Percentiles rank a stretch among this genome's conserved stretches.
phyloP scores from a whole-genome alignment of 2,329 filamentous ascomycete species.

The Tolypocladium tundrense region DNA sequence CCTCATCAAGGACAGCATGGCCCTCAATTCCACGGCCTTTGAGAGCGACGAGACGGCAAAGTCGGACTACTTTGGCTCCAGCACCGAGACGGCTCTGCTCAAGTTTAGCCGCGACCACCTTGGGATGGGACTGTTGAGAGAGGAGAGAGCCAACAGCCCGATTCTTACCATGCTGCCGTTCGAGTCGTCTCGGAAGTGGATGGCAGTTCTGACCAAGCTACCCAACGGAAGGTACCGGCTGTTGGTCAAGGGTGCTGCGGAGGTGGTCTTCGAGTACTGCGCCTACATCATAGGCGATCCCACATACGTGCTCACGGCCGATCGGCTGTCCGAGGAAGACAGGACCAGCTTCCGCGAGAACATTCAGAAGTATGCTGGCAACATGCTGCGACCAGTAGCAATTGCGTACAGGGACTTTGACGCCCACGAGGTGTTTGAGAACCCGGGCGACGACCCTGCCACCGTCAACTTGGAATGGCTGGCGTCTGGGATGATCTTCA shows the following conservation, averaged over 20 bases:
- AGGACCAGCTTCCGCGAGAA: slow-evolving; percentile 20
- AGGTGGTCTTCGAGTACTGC: slow-evolving; percentile 40
- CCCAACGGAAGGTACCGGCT: slow-evolving; percentile 35
- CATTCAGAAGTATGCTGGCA: slow-evolving; percentile 46
- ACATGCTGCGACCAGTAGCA: slow-evolving; percentile 65
- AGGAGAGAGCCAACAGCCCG: slow-evolving; percentile 35
- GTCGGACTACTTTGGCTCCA: slow-evolving; percentile 39
- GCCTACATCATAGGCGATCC: slow-evolving; percentile 34
- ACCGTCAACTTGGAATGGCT: slow-evolving; percentile 26
- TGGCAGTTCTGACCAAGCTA: slow-evolving; percentile 43
- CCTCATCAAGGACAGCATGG: slow-evolving; percentile 28
- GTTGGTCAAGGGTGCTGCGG: slow-evolving; percentile 47
- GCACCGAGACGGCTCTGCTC: slow-evolving; percentile 44
- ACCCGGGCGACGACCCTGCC: slow-evolving; percentile 23
- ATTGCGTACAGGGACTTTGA: slow-evolving; percentile 66
- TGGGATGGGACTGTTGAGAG: slow-evolving; percentile 31
- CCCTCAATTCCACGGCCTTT: slow-evolving; percentile 43
- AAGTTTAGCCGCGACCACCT: slow-evolving; percentile 39
- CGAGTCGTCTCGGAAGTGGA: slow-evolving; percentile 44
- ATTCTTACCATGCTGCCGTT: slow-evolving; percentile 41
- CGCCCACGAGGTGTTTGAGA: slow-evolving; percentile 53
- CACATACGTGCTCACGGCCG: slow-evolving; percentile 16
- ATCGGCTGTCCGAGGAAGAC: slow-evolving; percentile 19
- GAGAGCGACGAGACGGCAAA: slow-evolving; percentile 30
- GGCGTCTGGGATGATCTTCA: slow-evolving; percentile 36